These are phyloP conservation scores for Ganoderma boninense DNA, from an alignment of 1,284 basidiomycete species.

Conservation along the genomic window DNA sequence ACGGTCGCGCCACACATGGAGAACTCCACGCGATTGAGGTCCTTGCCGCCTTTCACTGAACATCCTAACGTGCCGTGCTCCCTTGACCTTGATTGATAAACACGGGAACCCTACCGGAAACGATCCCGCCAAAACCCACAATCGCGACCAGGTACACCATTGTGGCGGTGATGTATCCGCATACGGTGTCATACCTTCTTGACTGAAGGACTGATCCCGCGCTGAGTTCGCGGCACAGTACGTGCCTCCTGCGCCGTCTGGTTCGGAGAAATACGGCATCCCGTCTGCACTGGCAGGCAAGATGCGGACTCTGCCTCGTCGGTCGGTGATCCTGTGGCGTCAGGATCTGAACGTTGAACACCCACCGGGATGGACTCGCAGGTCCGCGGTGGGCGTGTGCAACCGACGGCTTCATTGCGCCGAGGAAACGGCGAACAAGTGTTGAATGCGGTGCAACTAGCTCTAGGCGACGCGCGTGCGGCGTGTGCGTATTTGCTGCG, in stretches of 20 bases:
- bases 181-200: neutral
- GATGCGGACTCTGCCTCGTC: conserved; percentile 17
- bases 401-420: conserved; percentile 58
- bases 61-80: too few species aligned
- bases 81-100: too few species aligned
- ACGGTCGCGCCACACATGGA: too few species aligned
- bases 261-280: conserved; percentile 56
- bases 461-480: too few species aligned
- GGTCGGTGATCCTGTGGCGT: neutral
- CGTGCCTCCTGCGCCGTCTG: conserved; percentile 39
- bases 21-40: too few species aligned
- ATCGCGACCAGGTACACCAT: conserved; percentile 31
- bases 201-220: conserved; percentile 25
- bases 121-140: too few species aligned
- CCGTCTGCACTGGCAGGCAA: conserved; percentile 52
- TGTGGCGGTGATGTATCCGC: neutral
- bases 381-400: conserved; percentile 70
- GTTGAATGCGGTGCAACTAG: too few species aligned
- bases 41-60: too few species aligned
- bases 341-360: neutral
- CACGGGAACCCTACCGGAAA: too few species aligned
- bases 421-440: conserved; percentile 30
- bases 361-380: conserved; percentile 43
- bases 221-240: too few species aligned
- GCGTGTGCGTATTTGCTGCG: too few species aligned